phyloP scores from a whole-genome alignment of 306 rosid genomes.

The Alnus rubra region DNA sequence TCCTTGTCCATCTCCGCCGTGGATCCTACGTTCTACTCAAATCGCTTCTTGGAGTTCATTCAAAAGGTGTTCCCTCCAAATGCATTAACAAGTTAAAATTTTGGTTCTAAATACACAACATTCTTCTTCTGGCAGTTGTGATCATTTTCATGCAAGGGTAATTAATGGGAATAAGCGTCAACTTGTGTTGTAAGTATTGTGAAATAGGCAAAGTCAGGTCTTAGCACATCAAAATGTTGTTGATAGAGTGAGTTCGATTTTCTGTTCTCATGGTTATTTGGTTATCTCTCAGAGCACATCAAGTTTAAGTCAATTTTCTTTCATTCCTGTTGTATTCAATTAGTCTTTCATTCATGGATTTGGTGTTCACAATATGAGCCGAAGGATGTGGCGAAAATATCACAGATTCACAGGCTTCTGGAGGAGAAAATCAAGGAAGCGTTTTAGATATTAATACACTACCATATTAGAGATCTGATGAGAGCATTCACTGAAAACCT shows the following conservation, averaged over 20 bases:
- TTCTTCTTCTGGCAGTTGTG: slow-evolving; percentile 9
- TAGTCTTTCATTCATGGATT: not conserved
- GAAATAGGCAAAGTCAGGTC: slow-evolving; percentile 12
- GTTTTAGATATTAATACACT: no score
- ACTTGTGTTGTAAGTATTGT: slow-evolving; percentile 19
- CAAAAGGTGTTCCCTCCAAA: slow-evolving; percentile 79
- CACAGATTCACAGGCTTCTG: no score
- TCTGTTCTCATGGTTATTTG: slow-evolving; percentile 1
- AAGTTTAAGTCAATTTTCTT: not conserved
- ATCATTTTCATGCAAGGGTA: not conserved
- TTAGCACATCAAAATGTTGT: not conserved
- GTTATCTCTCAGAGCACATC: not conserved
- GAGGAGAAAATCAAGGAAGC: no score
- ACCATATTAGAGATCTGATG: no score
- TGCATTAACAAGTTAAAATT: slow-evolving; percentile 37
- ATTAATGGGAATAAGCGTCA: slow-evolving; percentile 9
- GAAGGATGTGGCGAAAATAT: no score
- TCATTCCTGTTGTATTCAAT: not conserved
- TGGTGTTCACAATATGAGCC: not conserved
- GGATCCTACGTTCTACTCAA: slow-evolving; percentile 91
- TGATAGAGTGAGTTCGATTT: slow-evolving; percentile 15
- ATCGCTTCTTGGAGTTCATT: slow-evolving; percentile 84
- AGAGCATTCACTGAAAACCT: no score
- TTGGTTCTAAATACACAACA: slow-evolving; percentile 14
- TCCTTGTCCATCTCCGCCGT: slow-evolving; percentile 89